Evolutionary conservation across 805 yeast genomes (phyloP).

Genomic region (Candida mattraensis): DNA sequence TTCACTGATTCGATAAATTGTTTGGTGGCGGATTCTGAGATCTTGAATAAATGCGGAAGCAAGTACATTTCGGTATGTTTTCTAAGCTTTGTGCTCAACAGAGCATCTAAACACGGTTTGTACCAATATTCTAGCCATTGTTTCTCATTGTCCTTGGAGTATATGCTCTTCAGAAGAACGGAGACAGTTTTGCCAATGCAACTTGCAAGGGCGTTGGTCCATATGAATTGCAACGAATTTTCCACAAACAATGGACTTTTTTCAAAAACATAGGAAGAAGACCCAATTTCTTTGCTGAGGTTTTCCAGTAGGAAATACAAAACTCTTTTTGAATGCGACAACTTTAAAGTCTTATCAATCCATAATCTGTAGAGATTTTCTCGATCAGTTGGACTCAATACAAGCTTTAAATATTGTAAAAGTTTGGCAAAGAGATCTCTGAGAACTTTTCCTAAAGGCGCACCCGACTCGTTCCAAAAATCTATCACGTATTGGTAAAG

Average conservation of each 20-base stretch:
- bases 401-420: conserved; percentile 35
- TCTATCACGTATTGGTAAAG: conserved; percentile 59
- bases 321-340: conserved; percentile 56
- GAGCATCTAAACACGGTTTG: conserved; percentile 33
- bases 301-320: conserved; percentile 60
- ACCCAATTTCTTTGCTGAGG: conserved; percentile 49
- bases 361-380: conserved; percentile 40
- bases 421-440: conserved; percentile 59
- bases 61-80: conserved; percentile 58
- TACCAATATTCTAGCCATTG: conserved; percentile 58
- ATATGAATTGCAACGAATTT: conserved; percentile 49
- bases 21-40: conserved; percentile 41
- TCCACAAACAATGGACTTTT: conserved; percentile 46
- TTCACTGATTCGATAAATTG: conserved; percentile 27
- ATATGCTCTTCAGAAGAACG: conserved; percentile 38
- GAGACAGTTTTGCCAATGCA: conserved; percentile 60
- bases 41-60: conserved; percentile 60
- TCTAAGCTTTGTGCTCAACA: conserved; percentile 35
- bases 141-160: conserved; percentile 25
- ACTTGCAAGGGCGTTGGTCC: conserved; percentile 62
- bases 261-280: conserved; percentile 39
- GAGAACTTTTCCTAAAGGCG: conserved; percentile 69
- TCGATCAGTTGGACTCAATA: conserved; percentile 9
- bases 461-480: conserved; percentile 69
- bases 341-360: conserved; percentile 43